Base-by-base conservation (phyloP, 2,329 filamentous ascomycete genomes). In the Alternaria tenuissima region DNA sequence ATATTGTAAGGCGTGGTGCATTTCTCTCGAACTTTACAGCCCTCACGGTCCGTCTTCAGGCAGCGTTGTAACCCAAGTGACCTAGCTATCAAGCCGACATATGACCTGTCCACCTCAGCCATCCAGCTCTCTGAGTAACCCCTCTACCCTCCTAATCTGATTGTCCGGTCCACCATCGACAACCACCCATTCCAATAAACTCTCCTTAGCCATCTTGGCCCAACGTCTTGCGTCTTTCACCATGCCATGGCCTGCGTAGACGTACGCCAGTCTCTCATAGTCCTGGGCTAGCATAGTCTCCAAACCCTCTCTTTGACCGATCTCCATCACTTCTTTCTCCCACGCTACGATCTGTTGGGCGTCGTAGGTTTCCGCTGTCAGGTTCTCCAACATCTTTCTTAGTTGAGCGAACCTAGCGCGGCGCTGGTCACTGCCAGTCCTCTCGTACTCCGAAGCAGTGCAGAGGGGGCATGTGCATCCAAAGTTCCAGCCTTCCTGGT, bases 231-330 rank as follows among this genome's bases (percentile, higher is more conserved):
- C 68, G 26, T 71, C 65, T 16, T 51, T 38, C 12, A 49, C 18
- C 55, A 61, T 61, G 9, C 64, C 67, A 28, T 64, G 56, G 12
- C 67, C 65, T 11, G 65, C 62, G 57, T 72, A 67, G 22, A 71
- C 68, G 54, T 72, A 72, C n/a, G 68, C 68, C 59, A 72, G 48
- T 46, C 69, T 65, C 55, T 72, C 69, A 38, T 68, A 63, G 41
- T 72, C 69, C 22, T 59, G 63, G 9, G 68, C 67, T 8, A 71
- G 46, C 54, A 72, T 32, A 24, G 61, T 55, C 18, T 69, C 68
- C 26, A 72, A 52, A 4, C 68, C 68, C 42, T 72, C 69, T 18
- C 47, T 61, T 14, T 59, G 52, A 52, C 64, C 64, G 53, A 72
- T 61, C 26, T 67, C 67, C 22, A 72, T 62, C 3, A 71, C 48